Conservation (phyloP, 1,139 yeast genomes). For the Arxiozyma bovina region DNA sequence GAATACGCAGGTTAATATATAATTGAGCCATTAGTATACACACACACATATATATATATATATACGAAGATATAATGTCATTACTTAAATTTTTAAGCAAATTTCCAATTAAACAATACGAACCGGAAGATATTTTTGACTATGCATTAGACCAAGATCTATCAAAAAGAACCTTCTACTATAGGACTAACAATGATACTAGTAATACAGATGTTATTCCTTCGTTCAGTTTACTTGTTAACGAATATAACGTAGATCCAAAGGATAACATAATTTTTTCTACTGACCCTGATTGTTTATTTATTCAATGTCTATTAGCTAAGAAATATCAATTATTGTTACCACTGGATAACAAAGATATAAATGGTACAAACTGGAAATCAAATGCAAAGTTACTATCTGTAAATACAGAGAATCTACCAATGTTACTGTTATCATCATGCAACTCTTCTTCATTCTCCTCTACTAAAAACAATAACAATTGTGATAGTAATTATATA, state of each 20-base stretch:
- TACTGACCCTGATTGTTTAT: constrained; percentile 1
- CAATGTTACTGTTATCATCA: background rate
- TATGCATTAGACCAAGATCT: background rate
- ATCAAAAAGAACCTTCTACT: background rate
- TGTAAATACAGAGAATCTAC: background rate
- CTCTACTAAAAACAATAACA: background rate
- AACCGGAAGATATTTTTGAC: background rate
- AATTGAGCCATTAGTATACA: background rate
- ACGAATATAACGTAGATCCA: background rate
- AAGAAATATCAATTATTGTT: background rate
- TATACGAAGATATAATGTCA: background rate
- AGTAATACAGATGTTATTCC: too few species aligned
- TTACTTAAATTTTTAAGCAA: background rate
- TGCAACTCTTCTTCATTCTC: background rate
- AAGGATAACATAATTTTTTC: background rate
- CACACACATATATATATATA: background rate
- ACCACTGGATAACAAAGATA: background rate
- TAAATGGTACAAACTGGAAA: background rate
- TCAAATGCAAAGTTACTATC: background rate
- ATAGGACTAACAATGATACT: background rate
- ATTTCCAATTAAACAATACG: background rate
- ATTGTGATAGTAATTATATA: background rate
- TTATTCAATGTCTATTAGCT: constrained; percentile 1
- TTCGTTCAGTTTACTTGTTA: background rate
- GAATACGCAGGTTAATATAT: too few species aligned